phyloP scores from a whole-genome alignment of 768 basidiomycete species.

The Amanita jacksonii region DNA sequence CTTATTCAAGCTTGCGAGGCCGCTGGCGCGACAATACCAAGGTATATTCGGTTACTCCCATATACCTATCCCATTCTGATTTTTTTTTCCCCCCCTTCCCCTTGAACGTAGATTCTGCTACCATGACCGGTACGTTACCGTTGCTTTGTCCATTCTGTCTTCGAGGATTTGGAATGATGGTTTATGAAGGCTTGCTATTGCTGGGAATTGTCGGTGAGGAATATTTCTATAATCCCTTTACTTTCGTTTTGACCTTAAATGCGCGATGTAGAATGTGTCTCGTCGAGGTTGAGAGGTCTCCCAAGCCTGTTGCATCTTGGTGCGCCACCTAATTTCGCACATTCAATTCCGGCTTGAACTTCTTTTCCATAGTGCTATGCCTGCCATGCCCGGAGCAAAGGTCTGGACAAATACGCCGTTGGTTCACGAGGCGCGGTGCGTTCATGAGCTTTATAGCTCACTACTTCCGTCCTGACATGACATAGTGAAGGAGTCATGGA shows the following conservation, averaged over 20 bases:
- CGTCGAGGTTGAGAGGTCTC: slow-evolving; percentile 93
- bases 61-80: too few species aligned
- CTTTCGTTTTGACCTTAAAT: slow-evolving; percentile 7
- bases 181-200: slow-evolving; percentile 71
- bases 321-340: too few species aligned
- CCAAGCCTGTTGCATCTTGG: slow-evolving; percentile 94
- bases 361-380: slow-evolving; percentile 78
- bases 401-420: slow-evolving; percentile 91
- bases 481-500: slow-evolving; percentile 96
- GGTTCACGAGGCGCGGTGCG: slow-evolving; percentile 77
- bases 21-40: slow-evolving; percentile 71
- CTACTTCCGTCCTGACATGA: slow-evolving; percentile 7
- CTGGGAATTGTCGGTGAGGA: slow-evolving; percentile 89
- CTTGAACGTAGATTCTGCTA: slow-evolving; percentile 80
- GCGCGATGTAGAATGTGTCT: slow-evolving; percentile 75
- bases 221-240: not conserved
- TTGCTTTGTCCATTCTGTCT: not conserved
- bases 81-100: too few species aligned
- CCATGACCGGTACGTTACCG: slow-evolving; percentile 61
- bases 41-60: too few species aligned
- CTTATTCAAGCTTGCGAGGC: slow-evolving; percentile 95
- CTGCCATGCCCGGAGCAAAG: slow-evolving; percentile 89
- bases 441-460: not conserved
- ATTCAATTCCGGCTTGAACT: too few species aligned
- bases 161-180: not conserved